Conservation (phyloP, 2,329 filamentous ascomycete species). For the Diaporthe ampelina region DNA sequence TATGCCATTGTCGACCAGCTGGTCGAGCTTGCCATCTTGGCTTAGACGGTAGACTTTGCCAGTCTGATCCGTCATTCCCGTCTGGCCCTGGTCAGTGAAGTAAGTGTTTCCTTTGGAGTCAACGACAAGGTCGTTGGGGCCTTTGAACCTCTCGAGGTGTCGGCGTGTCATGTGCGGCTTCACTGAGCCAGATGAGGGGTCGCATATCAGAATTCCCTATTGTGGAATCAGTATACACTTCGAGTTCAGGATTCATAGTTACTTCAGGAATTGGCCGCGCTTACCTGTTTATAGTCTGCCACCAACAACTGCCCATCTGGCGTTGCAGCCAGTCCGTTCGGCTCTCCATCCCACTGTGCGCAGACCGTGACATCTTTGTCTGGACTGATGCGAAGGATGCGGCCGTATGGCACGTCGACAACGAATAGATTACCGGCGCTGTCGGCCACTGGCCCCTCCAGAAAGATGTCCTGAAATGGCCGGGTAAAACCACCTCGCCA, state of each 20-base stretch:
- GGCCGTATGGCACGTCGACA: constrained; percentile 2
- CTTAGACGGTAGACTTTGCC: constrained; percentile 3
- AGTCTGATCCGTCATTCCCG: constrained; percentile 3
- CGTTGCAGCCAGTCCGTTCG: neutral
- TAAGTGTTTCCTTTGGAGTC: neutral
- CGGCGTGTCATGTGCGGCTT: constrained; percentile 3
- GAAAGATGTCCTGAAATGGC: constrained; percentile 13
- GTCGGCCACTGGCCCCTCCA: constrained; percentile 1
- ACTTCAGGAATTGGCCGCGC: too few relatives aligned
- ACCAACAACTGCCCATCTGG: neutral
- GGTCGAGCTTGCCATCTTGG: neutral
- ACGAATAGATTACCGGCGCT: constrained; percentile 6
- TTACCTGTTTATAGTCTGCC: constrained; percentile 17
- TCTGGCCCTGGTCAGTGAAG: constrained; percentile 15
- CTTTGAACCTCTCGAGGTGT: constrained; percentile 17
- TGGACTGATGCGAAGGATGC: neutral
- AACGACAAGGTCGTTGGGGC: constrained; percentile 5
- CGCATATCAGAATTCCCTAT: neutral
- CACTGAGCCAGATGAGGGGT: neutral
- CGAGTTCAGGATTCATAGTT: neutral
- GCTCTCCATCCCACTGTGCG: constrained; percentile 4
- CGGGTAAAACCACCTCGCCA: constrained; percentile 19
- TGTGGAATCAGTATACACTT: neutral
- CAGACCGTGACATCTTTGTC: neutral
- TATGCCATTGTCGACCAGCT: neutral